These are phyloP conservation scores for Phytophthora europaea DNA, from an alignment of 352 stramenopile genomes.

Conservation along the genomic window DNA sequence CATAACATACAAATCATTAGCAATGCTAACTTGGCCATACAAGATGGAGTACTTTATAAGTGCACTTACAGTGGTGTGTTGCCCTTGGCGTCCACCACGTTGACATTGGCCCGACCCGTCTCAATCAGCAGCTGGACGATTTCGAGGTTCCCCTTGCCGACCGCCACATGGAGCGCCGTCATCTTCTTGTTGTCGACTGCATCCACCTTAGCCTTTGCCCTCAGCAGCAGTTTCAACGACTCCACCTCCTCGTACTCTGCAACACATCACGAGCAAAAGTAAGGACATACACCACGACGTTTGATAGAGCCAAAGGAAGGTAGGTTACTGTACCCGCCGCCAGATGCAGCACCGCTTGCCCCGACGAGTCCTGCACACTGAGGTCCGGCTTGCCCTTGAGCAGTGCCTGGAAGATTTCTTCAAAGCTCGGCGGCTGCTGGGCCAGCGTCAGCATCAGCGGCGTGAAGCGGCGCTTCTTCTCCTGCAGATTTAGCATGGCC, in stretches of 20 bases:
- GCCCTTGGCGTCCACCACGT: constrained; percentile 70
- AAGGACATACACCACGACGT: neutral
- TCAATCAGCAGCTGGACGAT: constrained; percentile 72
- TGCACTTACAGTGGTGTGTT: constrained; percentile 70
- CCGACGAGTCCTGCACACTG: constrained; percentile 64
- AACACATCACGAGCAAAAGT: neutral
- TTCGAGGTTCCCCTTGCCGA: constrained; percentile 70
- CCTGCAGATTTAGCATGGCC: constrained; percentile 73
- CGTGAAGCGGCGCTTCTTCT: constrained; percentile 85
- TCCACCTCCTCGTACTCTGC: constrained; percentile 76
- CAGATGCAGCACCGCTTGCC: constrained; percentile 75
- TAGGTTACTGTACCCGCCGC: constrained; percentile 53
- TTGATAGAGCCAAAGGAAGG: too few relatives aligned
- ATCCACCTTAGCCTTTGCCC: constrained; percentile 72
- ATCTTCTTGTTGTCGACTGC: constrained; percentile 76
- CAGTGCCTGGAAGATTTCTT: constrained; percentile 72
- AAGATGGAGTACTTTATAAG: too few relatives aligned
- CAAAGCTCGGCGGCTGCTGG: constrained; percentile 70
- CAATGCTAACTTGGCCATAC: neutral
- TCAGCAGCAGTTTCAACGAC: constrained; percentile 67
- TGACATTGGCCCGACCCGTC: constrained; percentile 64
- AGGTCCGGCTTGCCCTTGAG: constrained; percentile 82
- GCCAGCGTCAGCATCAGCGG: constrained; percentile 80
- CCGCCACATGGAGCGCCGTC: constrained; percentile 75
- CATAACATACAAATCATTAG: neutral